Evolutionary conservation across 768 basidiomycete genomes (phyloP), one percentile per base, ranked within the genome.

Genomic region (Termitomyces sp.): DNA sequence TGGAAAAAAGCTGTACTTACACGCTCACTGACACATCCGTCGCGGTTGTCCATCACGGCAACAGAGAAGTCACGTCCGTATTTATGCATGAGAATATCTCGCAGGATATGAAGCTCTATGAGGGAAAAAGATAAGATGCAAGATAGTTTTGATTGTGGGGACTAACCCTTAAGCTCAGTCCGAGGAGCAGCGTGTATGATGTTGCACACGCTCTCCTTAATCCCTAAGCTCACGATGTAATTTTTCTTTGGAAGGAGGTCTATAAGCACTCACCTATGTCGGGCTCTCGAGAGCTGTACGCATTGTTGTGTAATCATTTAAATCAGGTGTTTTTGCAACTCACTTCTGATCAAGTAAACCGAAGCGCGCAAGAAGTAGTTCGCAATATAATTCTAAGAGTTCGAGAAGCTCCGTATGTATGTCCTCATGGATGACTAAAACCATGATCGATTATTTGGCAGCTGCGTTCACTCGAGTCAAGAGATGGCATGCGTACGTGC

Each of bases 61-160:
- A 85, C 61, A 15, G 94, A 83, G 68, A 91, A 98, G 45, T 94
- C 92, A 21, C 96, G 84, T 17, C 96, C 94, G 66, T 86, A 97
- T 72, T 97, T 97, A 68, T 94, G 90, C 88, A 95, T 90, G 55
- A 99, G 79, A 67, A 98, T 82, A 68, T 98, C 95, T 53, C 97
- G 85, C 50, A 98, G 71, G 37, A 93, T 75, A 60, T 97, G 91
- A 38, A 99, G 79, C 67, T 98, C 94, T 93, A 53, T 26, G 19
- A 14, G 45, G 47, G 24, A 9, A 54, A n/a, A 54, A 46, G 44
- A 26, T 59, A 9, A 44, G 43, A 21, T 15, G 11, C 47, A 21
- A 44, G 9, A 32, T 38, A 28, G 41, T 37, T 8, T 22, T 17
- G 26, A 45, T 32, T 47, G 37, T 32, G 30, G 32, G 9, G 11